These are phyloP conservation scores for Pelargonium exstipulatum DNA, from an alignment of 441 rosid species.

Conservation along the genomic window DNA sequence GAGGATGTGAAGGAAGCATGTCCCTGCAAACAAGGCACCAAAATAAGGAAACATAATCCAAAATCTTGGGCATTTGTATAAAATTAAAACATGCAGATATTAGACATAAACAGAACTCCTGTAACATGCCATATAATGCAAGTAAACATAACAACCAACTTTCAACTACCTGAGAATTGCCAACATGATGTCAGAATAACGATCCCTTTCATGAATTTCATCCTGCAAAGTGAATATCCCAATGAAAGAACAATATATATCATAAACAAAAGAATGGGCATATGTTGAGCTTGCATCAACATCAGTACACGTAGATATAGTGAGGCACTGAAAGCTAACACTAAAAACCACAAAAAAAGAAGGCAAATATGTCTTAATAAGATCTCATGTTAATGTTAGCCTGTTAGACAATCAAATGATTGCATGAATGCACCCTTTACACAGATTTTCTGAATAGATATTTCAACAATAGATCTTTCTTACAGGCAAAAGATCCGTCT, in stretches of 20 bases:
- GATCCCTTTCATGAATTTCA: slow-evolving; percentile 96
- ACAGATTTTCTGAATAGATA: too few species aligned
- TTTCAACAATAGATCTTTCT: too few species aligned
- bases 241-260: slow-evolving; percentile 3
- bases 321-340: background rate
- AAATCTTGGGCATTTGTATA: background rate
- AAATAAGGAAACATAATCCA: slow-evolving; percentile 15
- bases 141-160: slow-evolving; percentile 14
- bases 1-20: slow-evolving; percentile 73
- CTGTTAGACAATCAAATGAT: too few species aligned
- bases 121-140: background rate
- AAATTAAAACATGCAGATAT: background rate
- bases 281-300: background rate
- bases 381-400: too few species aligned
- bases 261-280: background rate
- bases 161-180: slow-evolving; percentile 71
- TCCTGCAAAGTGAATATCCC: slow-evolving; percentile 45
- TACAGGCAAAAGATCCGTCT: too few species aligned
- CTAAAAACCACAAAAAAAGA: background rate
- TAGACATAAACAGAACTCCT: too few species aligned
- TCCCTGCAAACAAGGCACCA: slow-evolving; percentile 57
- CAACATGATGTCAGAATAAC: slow-evolving; percentile 86
- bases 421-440: too few species aligned
- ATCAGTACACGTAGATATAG: background rate
- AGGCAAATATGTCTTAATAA: too few species aligned